Conservation (phyloP, 192 early-diverging fungal genomes). For the Kappamyces sp. region DNA sequence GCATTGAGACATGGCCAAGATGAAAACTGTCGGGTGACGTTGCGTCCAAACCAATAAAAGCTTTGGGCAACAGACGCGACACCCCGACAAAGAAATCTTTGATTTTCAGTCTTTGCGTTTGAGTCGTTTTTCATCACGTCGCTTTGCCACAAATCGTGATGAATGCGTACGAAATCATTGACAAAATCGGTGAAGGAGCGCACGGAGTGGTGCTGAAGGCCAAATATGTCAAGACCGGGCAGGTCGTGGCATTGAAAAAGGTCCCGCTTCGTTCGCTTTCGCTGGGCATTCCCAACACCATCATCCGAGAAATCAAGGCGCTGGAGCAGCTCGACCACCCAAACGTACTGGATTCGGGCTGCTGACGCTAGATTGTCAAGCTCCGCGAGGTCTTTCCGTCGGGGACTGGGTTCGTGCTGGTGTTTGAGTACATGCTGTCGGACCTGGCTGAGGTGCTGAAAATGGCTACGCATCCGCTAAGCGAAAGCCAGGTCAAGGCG, state of each 20-base stretch:
- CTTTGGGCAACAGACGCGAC: too few species aligned
- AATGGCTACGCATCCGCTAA: slow-evolving; percentile 36
- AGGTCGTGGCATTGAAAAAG: slow-evolving; percentile 50
- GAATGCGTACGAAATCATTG: slow-evolving; percentile 4
- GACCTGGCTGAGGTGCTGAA: slow-evolving; percentile 44
- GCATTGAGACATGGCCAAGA: too few species aligned
- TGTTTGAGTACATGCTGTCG: slow-evolving; percentile 50
- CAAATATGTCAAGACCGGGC: slow-evolving; percentile 44
- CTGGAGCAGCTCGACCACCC: slow-evolving; percentile 47
- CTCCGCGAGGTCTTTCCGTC: slow-evolving; percentile 44
- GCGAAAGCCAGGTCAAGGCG: slow-evolving; percentile 48
- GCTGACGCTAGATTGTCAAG: slow-evolving; percentile 34
- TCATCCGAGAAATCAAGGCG: slow-evolving; percentile 54
- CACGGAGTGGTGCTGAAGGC: slow-evolving; percentile 50
- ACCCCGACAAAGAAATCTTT: too few species aligned
- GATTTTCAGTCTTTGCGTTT: too few species aligned
- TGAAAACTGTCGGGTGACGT: too few species aligned
- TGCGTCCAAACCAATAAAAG: too few species aligned
- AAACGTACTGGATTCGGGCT: slow-evolving; percentile 32
- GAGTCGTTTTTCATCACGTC: too few species aligned
- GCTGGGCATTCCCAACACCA: slow-evolving; percentile 52
- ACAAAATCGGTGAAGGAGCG: slow-evolving; percentile 51
- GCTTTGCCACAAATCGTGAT: background rate
- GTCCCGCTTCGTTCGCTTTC: slow-evolving; percentile 43
- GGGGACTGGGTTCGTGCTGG: slow-evolving; percentile 43